Evolutionary conservation across 1,284 basidiomycete species (phyloP).

Genomic region (Pisolithus thermaeus): DNA sequence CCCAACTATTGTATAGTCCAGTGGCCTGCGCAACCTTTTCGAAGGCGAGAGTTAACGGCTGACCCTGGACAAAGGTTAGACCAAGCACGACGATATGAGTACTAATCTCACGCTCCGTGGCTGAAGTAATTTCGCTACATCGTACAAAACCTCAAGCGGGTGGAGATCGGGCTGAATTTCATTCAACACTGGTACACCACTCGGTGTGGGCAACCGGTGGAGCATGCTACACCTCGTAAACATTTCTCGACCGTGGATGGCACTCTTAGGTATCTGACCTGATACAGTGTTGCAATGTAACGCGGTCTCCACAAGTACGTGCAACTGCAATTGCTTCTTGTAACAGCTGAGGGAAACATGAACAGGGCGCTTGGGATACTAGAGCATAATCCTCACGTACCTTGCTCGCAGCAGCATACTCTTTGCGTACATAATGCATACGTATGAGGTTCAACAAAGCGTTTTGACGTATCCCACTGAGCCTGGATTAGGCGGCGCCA

Average conservation of each 20-base stretch:
- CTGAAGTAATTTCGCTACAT: conserved; percentile 34
- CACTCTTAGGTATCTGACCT: conserved; percentile 40
- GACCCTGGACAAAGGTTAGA: conserved; percentile 42
- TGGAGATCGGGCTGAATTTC: conserved; percentile 74
- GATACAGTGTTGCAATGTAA: conserved; percentile 72
- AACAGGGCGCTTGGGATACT: background rate
- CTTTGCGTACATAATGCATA: conserved; percentile 66
- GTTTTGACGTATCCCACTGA: conserved; percentile 70
- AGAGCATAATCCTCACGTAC: conserved; percentile 29
- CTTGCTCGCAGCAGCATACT: conserved; percentile 61
- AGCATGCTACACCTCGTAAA: conserved; percentile 44
- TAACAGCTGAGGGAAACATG: conserved; percentile 43
- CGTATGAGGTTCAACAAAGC: conserved; percentile 71
- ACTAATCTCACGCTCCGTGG: conserved; percentile 25
- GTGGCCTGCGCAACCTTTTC: conserved; percentile 60
- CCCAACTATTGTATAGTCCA: conserved; percentile 66
- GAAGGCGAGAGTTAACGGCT: conserved; percentile 66
- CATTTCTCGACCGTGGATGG: conserved; percentile 7
- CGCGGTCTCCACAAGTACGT: conserved; percentile 61
- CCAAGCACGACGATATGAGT: background rate
- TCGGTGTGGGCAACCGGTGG: conserved; percentile 55
- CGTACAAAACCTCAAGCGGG: conserved; percentile 68
- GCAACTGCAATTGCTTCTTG: conserved; percentile 70
- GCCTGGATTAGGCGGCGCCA: conserved; percentile 4
- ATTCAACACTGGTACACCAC: conserved; percentile 51